These are phyloP conservation scores for Ploettnerulaceae sp. DNA, from an alignment of 2,329 filamentous ascomycete species.

Conservation along the genomic window DNA sequence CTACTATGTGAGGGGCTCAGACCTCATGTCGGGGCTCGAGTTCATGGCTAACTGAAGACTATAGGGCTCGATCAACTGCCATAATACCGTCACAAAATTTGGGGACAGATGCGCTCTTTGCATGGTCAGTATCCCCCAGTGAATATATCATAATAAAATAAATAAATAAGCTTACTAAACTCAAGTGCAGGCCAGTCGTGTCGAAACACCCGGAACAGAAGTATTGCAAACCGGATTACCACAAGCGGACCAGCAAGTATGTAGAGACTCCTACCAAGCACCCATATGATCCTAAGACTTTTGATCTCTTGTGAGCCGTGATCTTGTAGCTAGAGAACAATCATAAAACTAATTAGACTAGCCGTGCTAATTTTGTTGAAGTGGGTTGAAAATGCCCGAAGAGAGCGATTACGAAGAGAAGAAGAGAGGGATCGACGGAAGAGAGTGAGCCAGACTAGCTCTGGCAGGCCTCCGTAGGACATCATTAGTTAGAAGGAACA, in stretches of 20 bases:
- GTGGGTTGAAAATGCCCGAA: slow-evolving; percentile 22
- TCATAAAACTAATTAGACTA: no score
- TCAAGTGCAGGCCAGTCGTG: slow-evolving; percentile 14
- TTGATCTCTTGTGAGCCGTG: no score
- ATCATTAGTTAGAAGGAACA: not conserved
- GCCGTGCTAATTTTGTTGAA: no score
- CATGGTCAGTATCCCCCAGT: slow-evolving; percentile 26
- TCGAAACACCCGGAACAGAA: slow-evolving; percentile 6
- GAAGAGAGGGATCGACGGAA: slow-evolving; percentile 20
- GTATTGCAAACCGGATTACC: slow-evolving; percentile 15
- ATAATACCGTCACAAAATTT: slow-evolving; percentile 36
- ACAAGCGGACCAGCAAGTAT: slow-evolving; percentile 18
- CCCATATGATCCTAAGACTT: no score
- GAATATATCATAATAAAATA: not conserved
- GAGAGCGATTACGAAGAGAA: slow-evolving; percentile 21
- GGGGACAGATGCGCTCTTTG: slow-evolving; percentile 38
- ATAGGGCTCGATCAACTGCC: slow-evolving; percentile 37
- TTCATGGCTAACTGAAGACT: slow-evolving; percentile 12
- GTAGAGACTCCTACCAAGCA: no score
- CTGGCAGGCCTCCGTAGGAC: slow-evolving; percentile 13
- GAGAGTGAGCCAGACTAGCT: slow-evolving; percentile 18
- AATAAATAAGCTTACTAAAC: slow-evolving; percentile 7
- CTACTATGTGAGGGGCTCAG: slow-evolving; percentile 35
- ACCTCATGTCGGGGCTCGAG: not conserved
- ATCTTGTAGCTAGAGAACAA: no score